Evolutionary conservation across 2,329 filamentous ascomycete species (phyloP), one percentile per base, ranked within the genome.

Genomic region (Zasmidium cellare): DNA sequence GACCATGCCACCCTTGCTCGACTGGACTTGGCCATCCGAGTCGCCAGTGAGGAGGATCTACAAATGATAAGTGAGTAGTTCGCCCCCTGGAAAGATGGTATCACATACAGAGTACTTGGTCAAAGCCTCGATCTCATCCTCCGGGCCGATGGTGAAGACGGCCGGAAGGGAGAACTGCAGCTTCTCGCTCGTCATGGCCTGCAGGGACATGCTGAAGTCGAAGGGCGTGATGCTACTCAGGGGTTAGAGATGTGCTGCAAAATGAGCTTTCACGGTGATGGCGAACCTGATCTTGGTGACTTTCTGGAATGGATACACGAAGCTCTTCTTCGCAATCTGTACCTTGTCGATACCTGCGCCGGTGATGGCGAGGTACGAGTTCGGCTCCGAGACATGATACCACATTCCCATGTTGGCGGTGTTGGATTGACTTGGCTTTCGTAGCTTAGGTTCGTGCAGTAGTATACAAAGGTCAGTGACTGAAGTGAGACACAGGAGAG

Each of bases 111-210:
- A 90, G 69, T 92, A 96, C 76, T 92, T 94, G 75, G 87, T 85
- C 50, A 96, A 81, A 1, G 89, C 81, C 41, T 88, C 84, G 9
- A 72, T 75, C 62, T 88, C 86, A 61, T 93, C 85, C 61, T 91
- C 86, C 0, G 91, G 91, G 14, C 91, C 91, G 59, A 94, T 88
- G 38, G 91, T 94, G 76, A 94, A 94, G 62, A 94, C 89, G 11
- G 91, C 90, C 2, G 90, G 91, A 0, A 94, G 82, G 3, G 86
- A 81, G 72, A 94, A 92, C 63, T 92, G 89, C 2, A 94, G 82
- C 74, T 96, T 96, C 77, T 96, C 91, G 67, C 87, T 85, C 18
- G 91, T 96, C 91, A 96, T 96, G 56, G 91, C 91, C 71, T 92
- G 89, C 1, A 96, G 79, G 56, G 87, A 86, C 82, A 96, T 90